phyloP scores from a whole-genome alignment of 148 eudicot species.

The Silene uniflora region DNA sequence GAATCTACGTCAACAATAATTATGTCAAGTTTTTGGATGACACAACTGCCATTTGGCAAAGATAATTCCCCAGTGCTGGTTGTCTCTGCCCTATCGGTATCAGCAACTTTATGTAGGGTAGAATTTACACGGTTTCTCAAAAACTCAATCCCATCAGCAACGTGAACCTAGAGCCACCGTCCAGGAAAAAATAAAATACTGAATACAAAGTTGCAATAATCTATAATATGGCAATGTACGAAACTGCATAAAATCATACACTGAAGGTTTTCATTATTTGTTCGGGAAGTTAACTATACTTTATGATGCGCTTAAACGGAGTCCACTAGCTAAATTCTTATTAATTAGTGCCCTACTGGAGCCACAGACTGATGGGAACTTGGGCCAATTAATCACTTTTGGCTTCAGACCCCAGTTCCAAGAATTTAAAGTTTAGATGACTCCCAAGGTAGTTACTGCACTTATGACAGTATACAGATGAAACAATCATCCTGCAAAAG shows the following conservation, averaged over 20 bases:
- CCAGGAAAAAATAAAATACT: not conserved
- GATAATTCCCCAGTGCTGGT: constrained; percentile 20
- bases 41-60: constrained; percentile 21
- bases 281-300: not conserved
- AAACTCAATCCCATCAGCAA: constrained; percentile 84
- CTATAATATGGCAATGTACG: not conserved
- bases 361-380: not conserved
- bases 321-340: not conserved
- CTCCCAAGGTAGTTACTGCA: not conserved
- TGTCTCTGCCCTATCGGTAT: constrained; percentile 12
- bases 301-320: not conserved
- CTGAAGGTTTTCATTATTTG: not conserved
- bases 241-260: constrained; percentile 1
- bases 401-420: not conserved
- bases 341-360: not conserved
- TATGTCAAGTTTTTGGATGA: constrained; percentile 38
- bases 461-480: not conserved
- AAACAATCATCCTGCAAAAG: not conserved
- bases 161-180: constrained; percentile 47
- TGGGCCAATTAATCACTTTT: not conserved
- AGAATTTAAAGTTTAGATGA: not conserved
- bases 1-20: constrained; percentile 90
- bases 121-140: constrained; percentile 36
- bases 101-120: constrained; percentile 20
- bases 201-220: not conserved